A percentile compares a stretch with the other conserved stretches of the same genome.
phyloP scores from a whole-genome alignment of 2,329 filamentous ascomycete genomes.

The Ophiostoma perfectum region DNA sequence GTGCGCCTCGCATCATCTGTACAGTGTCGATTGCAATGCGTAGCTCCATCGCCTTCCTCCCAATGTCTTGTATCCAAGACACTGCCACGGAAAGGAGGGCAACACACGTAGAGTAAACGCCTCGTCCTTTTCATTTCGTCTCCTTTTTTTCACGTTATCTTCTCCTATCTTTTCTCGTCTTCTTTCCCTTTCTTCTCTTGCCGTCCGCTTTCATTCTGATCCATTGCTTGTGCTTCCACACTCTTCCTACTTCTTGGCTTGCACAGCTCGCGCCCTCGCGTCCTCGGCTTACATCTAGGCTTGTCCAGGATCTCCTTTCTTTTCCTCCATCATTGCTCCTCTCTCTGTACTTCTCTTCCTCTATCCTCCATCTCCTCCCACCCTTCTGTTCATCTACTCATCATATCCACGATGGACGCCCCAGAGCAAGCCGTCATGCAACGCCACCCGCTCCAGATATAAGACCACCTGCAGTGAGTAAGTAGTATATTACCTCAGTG shows the following conservation, averaged over 20 bases:
- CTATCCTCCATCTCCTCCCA: background rate
- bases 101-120: background rate
- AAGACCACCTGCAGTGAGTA: background rate
- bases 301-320: background rate
- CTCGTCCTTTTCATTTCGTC: background rate
- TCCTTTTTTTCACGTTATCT: background rate
- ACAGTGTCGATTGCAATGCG: too few species aligned
- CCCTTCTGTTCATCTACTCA: background rate
- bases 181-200: too few species aligned
- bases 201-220: background rate
- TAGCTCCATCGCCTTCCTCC: background rate
- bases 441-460: background rate
- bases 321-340: background rate
- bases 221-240: slow-evolving; percentile 3
- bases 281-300: background rate
- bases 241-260: slow-evolving; percentile 1
- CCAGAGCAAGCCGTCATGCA: background rate
- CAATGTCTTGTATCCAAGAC: slow-evolving; percentile 12
- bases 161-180: too few species aligned
- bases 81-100: slow-evolving; percentile 2
- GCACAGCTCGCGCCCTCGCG: slow-evolving; percentile 10
- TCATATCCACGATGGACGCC: background rate
- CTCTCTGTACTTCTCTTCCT: background rate
- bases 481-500: too few species aligned
- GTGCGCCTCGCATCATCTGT: background rate